Percentiles rank a stretch among this genome's conserved stretches.
Conservation (phyloP, 305 asterid genomes). For the Andrographis paniculata region DNA sequence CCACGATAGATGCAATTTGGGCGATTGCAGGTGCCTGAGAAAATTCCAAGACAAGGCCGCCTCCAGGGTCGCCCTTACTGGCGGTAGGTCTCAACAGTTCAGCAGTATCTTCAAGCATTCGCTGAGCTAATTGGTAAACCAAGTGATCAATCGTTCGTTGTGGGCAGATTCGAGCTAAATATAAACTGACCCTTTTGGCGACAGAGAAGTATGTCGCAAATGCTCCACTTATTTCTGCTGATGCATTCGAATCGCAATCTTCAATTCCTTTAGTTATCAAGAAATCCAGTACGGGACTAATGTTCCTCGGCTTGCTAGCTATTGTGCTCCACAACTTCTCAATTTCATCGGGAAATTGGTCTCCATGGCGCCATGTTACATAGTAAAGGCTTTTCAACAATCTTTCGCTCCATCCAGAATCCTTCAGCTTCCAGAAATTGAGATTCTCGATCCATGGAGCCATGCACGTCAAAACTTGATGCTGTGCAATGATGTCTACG, state of each 20-base stretch:
- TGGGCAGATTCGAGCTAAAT: slow-evolving; percentile 97
- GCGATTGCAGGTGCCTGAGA: slow-evolving; percentile 84
- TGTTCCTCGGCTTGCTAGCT: slow-evolving; percentile 92
- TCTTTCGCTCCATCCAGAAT: slow-evolving; percentile 98
- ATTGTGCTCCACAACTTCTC: slow-evolving; percentile 99
- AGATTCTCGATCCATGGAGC: slow-evolving; percentile 99
- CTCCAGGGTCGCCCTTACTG: slow-evolving; percentile 64
- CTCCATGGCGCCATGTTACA: slow-evolving; percentile 98
- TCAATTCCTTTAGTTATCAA: slow-evolving; percentile 97
- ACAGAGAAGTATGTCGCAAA: slow-evolving; percentile 98
- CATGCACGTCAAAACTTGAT: slow-evolving; percentile 99
- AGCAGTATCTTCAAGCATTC: slow-evolving; percentile 95
- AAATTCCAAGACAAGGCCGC: slow-evolving; percentile 75
- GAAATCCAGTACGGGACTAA: slow-evolving; percentile 95
- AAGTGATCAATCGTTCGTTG: slow-evolving; percentile 97
- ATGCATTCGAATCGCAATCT: slow-evolving; percentile 99
- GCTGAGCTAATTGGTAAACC: slow-evolving; percentile 97
- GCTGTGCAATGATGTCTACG: slow-evolving; percentile 98
- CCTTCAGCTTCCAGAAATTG: slow-evolving; percentile 97
- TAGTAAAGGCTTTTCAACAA: slow-evolving; percentile 88
- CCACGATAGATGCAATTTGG: slow-evolving; percentile 71
- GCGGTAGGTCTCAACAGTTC: slow-evolving; percentile 66
- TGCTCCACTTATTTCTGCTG: slow-evolving; percentile 99
- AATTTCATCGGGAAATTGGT: slow-evolving; percentile 98
- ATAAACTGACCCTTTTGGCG: slow-evolving; percentile 93